Base-by-base conservation (phyloP, 192 early-diverging fungal genomes). In the Pilobolus umbonatus region DNA sequence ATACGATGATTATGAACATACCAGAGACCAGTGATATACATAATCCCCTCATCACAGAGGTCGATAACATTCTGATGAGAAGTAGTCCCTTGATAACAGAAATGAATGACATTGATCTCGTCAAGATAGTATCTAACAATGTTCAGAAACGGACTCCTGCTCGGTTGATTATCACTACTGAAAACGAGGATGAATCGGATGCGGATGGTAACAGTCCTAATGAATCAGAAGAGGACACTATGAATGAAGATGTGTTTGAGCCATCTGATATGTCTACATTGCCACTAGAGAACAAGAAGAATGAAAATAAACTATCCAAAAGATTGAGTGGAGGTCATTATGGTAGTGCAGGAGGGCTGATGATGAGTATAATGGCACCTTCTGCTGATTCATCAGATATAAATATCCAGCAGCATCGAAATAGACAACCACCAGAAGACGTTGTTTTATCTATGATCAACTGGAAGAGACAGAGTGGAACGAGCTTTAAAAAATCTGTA, bases 311-410 rank as follows among this genome's bases (percentile, higher is more conserved):
- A 6, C 52, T 73, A 31, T 58, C 71, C 2, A 73, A 73, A 43
- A 39, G 71, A 49, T 58, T 73, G 8, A 59, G 55, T 24, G 71
- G 71, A 5, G 71, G 71, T 8, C 71, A 73, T 34, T 73, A 36
- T 45, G 71, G 71, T 6, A 67, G 65, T 42, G 71, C 71, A 5
- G 71, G 71, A 19, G 71, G 71, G 45, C 45, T 73, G 12, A 48
- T 73, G 26, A 31, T 61, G 22, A 73, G 71, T 29, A 64, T 62
- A 5, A 53, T 54, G 34, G n/a, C n/a, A n/a, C n/a, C n/a, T n/a
- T 31, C 53, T 11, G 45, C 39, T 2, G 42, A 59, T 30, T 19
- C 49, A 19, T 24, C 49, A 2, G 66, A 62, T 8, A 28, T 19
- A 15, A 5, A 1, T 14, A 61, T 29, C 31, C 24, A 48, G 28